Conservation (phyloP, 257 asterid genomes). For the Phtheirospermum japonicum region DNA sequence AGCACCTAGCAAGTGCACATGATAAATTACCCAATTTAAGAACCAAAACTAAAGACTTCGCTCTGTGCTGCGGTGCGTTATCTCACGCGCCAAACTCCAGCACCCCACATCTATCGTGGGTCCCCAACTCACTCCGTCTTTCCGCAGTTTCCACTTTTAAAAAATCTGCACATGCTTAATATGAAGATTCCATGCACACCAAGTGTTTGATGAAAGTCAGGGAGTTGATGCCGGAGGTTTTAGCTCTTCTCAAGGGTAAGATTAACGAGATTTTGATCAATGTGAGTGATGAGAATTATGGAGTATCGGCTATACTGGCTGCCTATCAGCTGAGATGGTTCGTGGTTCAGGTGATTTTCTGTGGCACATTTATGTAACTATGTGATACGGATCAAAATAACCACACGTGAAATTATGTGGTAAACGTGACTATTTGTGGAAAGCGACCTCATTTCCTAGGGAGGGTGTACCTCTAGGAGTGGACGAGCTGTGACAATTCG, state of each 20-base stretch:
- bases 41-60: slow-evolving; percentile 44
- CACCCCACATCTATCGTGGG: slow-evolving; percentile 63
- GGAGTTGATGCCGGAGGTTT: slow-evolving; percentile 57
- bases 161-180: slow-evolving; percentile 44
- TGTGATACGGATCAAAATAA: no score
- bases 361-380: neutral
- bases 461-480: no score
- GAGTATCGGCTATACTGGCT: slow-evolving; percentile 64
- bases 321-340: slow-evolving; percentile 94
- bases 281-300: slow-evolving; percentile 52
- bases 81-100: slow-evolving; percentile 60
- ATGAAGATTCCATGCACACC: slow-evolving; percentile 26
- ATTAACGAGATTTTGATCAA: slow-evolving; percentile 78
- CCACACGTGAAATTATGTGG: no score
- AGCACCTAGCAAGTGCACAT: no score
- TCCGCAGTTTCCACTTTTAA: slow-evolving; percentile 46
- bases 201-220: no score
- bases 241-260: slow-evolving; percentile 55
- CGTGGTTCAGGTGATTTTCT: slow-evolving; percentile 55
- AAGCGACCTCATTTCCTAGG: no score
- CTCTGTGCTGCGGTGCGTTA: slow-evolving; percentile 69
- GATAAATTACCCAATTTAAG: slow-evolving; percentile 27
- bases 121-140: slow-evolving; percentile 48
- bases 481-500: no score
- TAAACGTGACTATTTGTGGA: no score